Evolutionary conservation across 2,329 filamentous ascomycete species (phyloP), one percentile per base, ranked within the genome.

Genomic region (Fusarium vanettenii): DNA sequence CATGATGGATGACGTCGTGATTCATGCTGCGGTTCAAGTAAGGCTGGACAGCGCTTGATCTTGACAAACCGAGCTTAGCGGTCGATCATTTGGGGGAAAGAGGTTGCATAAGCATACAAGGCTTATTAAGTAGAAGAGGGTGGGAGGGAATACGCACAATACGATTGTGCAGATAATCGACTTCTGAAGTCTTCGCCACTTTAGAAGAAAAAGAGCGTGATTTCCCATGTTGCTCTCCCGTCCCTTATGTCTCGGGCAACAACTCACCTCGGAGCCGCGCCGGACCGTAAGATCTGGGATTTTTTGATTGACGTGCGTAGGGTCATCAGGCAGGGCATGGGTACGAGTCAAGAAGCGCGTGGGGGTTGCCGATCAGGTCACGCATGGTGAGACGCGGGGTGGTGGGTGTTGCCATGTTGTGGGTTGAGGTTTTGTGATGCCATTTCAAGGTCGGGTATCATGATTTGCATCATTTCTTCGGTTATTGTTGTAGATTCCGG

Each of bases 1-100:
- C 41, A 16, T 45, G 41, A 8, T 45, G n/a, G 1, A 73, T 73
- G 71, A 73, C 71, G 71, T 74, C 62, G 67, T 6, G 41, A 31
- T 45, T 20, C 5, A 50, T 27, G 22, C 14, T 50, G 45, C 45
- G 45, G 45, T 50, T 50, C 45, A 11, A 50, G 22, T 18, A 50
- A 50, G 43, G 43, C 22, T 48, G 43, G 14, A 50, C 45, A 50
- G 20, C 22, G 33, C 56, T 41, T n/a, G 35, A 43, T 18, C 25
- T 60, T 33, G 57, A 62, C 43, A 50, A 62, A 50, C 29, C 16
- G n/a, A 50, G 60, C 43, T 25, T 33, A 63, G 13, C 35, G 59
- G 62, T 55, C 70, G 71, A 72, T 69, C 50, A 35, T 41, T 37
- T 27, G 20, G 37, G 35, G 18, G 39, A 50, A 60, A 39, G 25